Conservation (phyloP, 331 rosid genomes). For the Ulmus americana region DNA sequence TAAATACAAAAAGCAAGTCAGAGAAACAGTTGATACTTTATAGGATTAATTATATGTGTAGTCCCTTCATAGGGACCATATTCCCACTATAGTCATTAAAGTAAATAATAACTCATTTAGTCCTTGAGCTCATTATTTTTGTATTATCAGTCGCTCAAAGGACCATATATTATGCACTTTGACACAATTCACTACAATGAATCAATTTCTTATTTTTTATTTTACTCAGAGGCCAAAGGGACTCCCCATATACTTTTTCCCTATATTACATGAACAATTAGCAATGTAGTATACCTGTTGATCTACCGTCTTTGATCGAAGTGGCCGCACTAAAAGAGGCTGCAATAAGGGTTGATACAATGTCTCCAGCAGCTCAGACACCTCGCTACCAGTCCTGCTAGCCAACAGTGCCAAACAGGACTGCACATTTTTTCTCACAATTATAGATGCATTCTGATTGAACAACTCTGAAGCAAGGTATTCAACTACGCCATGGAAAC, state of each 20-base stretch:
- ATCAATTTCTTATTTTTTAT: no score
- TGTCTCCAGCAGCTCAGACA: conserved; percentile 90
- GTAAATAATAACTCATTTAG: no score
- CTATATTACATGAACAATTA: not conserved
- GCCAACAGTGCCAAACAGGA: conserved; percentile 92
- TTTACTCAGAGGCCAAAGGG: no score
- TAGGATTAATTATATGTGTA: not conserved
- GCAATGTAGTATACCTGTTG: conserved; percentile 67
- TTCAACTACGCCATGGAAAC: conserved; percentile 89
- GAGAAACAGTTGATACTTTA: conserved; percentile 1
- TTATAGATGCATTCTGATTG: conserved; percentile 84
- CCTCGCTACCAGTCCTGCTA: conserved; percentile 98
- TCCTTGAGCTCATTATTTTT: no score
- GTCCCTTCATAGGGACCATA: no score
- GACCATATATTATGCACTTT: no score
- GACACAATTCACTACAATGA: no score
- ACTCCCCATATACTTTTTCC: no score
- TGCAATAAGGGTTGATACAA: conserved; percentile 80
- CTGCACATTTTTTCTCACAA: conserved; percentile 93
- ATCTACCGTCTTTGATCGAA: conserved; percentile 79
- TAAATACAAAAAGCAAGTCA: conserved; percentile 32
- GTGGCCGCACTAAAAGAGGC: conserved; percentile 81
- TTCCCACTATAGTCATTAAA: no score
- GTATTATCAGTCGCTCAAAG: no score
- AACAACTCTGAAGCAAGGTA: conserved; percentile 91